Percentiles rank a stretch among this genome's conserved stretches.
These are phyloP conservation scores for Cyclotella choctawhatcheeana DNA, from an alignment of 108 stramenopile genomes.

Conservation along the genomic window DNA sequence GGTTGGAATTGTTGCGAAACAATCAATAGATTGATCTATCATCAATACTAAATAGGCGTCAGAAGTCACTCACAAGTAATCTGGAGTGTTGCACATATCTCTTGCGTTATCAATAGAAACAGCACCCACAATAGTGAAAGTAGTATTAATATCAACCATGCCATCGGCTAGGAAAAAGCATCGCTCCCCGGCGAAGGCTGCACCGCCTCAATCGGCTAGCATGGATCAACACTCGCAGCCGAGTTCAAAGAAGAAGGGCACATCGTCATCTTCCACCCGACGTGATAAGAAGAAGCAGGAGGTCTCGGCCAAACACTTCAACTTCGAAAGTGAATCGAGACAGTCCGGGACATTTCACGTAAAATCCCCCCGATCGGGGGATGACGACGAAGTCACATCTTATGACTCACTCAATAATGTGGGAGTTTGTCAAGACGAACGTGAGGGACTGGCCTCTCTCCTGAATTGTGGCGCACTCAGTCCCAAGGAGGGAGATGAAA, in stretches of 20 bases:
- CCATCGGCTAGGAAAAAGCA: too few species aligned
- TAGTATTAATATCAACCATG: background rate
- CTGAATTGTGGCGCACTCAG: slow-evolving; percentile 9
- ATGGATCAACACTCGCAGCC: too few species aligned
- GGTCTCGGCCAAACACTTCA: too few species aligned
- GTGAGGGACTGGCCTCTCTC: background rate
- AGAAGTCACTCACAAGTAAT: too few species aligned
- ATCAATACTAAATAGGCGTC: background rate
- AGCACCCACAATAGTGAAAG: background rate
- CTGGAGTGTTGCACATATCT: background rate
- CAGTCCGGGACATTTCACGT: too few species aligned
- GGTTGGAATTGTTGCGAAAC: background rate
- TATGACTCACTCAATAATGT: background rate
- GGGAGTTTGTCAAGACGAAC: slow-evolving; percentile 7
- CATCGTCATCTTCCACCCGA: too few species aligned
- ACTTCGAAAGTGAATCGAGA: too few species aligned
- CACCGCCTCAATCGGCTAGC: background rate
- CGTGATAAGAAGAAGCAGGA: too few species aligned
- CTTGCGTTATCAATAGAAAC: background rate
- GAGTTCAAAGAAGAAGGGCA: background rate
- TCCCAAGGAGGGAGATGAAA: slow-evolving; percentile 10
- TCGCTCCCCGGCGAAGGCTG: background rate
- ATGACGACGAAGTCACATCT: too few species aligned
- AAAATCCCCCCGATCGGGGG: too few species aligned
- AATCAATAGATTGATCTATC: background rate